Base-by-base conservation (phyloP, 2,329 filamentous ascomycete species). In the Botrytis medusae region DNA sequence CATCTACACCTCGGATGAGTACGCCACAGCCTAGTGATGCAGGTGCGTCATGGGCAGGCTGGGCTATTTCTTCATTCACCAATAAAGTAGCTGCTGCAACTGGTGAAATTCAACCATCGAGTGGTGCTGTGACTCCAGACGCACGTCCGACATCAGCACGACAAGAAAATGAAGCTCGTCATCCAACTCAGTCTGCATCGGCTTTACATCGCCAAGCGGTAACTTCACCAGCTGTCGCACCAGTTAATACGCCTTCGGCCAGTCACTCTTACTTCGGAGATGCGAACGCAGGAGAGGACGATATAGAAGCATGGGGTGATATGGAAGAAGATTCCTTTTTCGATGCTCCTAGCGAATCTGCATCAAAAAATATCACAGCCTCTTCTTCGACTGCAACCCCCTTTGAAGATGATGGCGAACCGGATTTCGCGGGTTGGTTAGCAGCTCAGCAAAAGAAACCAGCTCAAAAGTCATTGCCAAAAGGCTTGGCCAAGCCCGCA, bases 41-140 rank as follows among this genome's bases (percentile, higher is more conserved):
- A 34, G 63, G 62, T n/a, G 90, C 90, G 4, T 87, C 87, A 6
- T 98, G 96, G 96, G 90, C 96, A 1, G 96, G 96, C 20, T 99
- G 96, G 96, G 96, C 96, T 1, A 98, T 99, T 72, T 98, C 96
- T 0, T 98, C 94, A 1, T 99, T 99, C 81, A 98, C 96, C 2
- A 98, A 98, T 83, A 98, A 97, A 79, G 82, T 98, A 20, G 91
- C 93, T 2, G 84, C 92, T 0, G 94, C 94, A 0, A 92, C 92
- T 14, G 96, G 96, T 29, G 92, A 98, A 73, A 99, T 99, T 76
- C 87, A 95, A 80, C 20, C 84, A 65, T 82, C 81, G 44, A 83
- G 85, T 71, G 86, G 86, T 74, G 81, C 83, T 2, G 79, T 84
- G 4, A 79, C 83, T 0, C 80, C 84, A 20, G 83, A 86, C 32